These are phyloP conservation scores for Taphrina flavorubra DNA, from an alignment of 1,139 yeast species.

Conservation along the genomic window DNA sequence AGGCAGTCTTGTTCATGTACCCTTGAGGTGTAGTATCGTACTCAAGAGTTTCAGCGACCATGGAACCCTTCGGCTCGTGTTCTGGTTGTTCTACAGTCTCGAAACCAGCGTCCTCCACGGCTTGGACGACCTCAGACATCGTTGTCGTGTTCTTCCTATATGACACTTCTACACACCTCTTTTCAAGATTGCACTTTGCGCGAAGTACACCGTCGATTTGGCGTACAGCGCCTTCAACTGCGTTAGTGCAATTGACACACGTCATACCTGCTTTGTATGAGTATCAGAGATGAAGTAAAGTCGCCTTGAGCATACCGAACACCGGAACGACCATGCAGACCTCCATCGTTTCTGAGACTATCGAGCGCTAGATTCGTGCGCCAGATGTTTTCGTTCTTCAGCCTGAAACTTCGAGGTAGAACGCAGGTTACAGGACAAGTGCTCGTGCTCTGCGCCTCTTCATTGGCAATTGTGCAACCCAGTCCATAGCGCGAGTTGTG, in stretches of 20 bases:
- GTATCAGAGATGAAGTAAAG: neutral
- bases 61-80: neutral
- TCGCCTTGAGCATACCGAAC: neutral
- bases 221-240: conserved; percentile 64
- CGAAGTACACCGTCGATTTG: conserved; percentile 57
- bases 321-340: conserved; percentile 5
- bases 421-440: too few relatives aligned
- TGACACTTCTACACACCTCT: conserved; percentile 68
- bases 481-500: too few relatives aligned
- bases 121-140: conserved; percentile 10
- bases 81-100: conserved; percentile 7
- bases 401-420: neutral
- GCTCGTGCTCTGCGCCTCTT: too few relatives aligned
- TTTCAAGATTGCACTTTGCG: conserved; percentile 70
- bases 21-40: neutral
- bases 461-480: too few relatives aligned
- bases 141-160: conserved; percentile 53
- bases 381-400: neutral
- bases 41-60: neutral
- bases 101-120: conserved; percentile 38
- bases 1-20: neutral
- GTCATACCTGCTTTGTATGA: conserved; percentile 71
- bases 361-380: neutral
- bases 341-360: neutral
- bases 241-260: conserved; percentile 77